Conservation (phyloP, 1,139 yeast species). For the Debaryomyces coudertii region DNA sequence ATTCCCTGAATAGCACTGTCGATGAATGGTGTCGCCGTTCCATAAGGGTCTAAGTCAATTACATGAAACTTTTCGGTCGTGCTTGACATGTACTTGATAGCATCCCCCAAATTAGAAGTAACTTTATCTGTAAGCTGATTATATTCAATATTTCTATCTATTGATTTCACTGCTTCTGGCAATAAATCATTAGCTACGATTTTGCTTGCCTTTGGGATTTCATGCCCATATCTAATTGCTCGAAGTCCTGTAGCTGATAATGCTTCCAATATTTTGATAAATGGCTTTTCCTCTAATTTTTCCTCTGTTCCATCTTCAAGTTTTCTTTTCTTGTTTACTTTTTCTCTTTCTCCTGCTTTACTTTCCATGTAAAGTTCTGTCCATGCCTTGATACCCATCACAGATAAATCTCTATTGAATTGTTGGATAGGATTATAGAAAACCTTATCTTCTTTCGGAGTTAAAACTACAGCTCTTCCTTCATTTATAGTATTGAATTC, state of each 20-base stretch:
- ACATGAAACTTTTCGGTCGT: conserved; percentile 65
- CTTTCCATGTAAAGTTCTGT: conserved; percentile 51
- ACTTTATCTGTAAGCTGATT: conserved; percentile 62
- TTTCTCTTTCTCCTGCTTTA: conserved; percentile 18
- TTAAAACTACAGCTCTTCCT: conserved; percentile 79
- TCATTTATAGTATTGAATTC: conserved; percentile 62
- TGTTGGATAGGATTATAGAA: conserved; percentile 97
- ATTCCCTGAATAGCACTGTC: conserved; percentile 87
- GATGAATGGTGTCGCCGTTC: conserved; percentile 93
- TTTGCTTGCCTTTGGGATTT: conserved; percentile 70
- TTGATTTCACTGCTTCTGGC: conserved; percentile 83
- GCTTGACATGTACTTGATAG: conserved; percentile 76
- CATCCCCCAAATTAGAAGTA: conserved; percentile 78
- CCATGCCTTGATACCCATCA: conserved; percentile 87
- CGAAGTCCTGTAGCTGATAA: conserved; percentile 93
- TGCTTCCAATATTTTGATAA: conserved; percentile 79
- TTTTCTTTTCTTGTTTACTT: conserved; percentile 20
- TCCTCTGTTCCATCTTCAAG: conserved; percentile 23
- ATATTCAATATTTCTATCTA: conserved; percentile 67
- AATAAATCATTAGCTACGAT: conserved; percentile 89
- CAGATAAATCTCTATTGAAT: conserved; percentile 89
- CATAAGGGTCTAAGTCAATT: conserved; percentile 95
- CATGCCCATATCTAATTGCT: conserved; percentile 91
- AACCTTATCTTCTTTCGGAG: conserved; percentile 78
- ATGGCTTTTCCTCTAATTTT: conserved; percentile 22